Conservation (phyloP, 2,329 filamentous ascomycete species). For the Fusarium phyllophilum region DNA sequence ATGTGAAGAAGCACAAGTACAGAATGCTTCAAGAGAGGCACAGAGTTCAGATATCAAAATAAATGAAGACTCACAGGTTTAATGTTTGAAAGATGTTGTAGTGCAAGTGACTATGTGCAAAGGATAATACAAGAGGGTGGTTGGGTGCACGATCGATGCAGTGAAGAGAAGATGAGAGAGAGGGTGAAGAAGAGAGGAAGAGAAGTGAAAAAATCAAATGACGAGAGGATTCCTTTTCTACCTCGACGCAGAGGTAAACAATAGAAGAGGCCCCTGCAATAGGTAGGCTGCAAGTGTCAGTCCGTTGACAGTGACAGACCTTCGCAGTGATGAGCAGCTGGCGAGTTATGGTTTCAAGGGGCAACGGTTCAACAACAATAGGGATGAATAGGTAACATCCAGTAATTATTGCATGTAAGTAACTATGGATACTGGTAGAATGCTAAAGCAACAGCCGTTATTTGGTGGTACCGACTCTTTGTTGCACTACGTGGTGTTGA, state of each 20-base stretch:
- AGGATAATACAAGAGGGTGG: slow-evolving; percentile 17
- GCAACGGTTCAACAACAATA: slow-evolving; percentile 23
- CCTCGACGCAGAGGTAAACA: slow-evolving; percentile 23
- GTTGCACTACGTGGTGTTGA: slow-evolving; percentile 33
- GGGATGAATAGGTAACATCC: slow-evolving; percentile 3
- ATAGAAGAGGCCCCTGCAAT: background rate
- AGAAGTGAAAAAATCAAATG: slow-evolving; percentile 1
- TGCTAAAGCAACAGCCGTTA: slow-evolving; percentile 21
- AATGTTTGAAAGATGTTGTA: slow-evolving; percentile 18
- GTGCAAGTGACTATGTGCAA: background rate
- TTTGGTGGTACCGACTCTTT: slow-evolving; percentile 22
- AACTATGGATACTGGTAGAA: background rate
- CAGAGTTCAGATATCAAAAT: background rate
- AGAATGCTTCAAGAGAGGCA: background rate
- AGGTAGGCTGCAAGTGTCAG: slow-evolving; percentile 4
- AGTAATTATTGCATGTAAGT: background rate
- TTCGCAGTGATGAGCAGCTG: slow-evolving; percentile 20
- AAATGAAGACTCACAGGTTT: slow-evolving; percentile 17
- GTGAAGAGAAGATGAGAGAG: background rate
- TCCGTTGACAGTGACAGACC: background rate
- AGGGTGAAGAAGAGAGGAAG: slow-evolving; percentile 10
- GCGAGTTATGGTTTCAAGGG: slow-evolving; percentile 25
- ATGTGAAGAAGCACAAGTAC: background rate
- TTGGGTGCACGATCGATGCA: slow-evolving; percentile 18
- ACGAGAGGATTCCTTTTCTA: slow-evolving; percentile 23